Base-by-base conservation (phyloP, 164 flowering plant species). In the Cinnamomum chago region DNA sequence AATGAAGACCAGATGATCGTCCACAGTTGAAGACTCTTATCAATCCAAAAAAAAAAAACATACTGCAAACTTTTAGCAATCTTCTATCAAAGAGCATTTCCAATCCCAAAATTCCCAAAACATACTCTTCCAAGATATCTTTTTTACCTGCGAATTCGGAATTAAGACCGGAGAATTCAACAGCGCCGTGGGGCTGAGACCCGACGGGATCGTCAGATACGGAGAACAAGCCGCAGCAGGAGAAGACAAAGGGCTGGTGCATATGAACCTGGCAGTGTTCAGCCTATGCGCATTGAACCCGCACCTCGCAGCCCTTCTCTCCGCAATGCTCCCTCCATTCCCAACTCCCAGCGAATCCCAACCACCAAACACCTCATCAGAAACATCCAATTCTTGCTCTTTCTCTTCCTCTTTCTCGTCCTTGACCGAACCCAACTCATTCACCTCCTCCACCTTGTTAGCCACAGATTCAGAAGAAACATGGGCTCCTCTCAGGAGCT, bases 121-220 rank as follows among this genome's bases (percentile, higher is more conserved):
- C 52, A 23, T 58, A 47, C 62, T 58, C 27, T 2, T 17, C 12
- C 47, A 14, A 70, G 35, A 71, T 1, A 55, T 28, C 47, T 40
- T 7, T 40, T 40, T 40, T 68, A 91, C 97, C 94, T 83, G 92
- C 65, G 90, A 77, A 83, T 89, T 88, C 0, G 83, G 81, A 24
- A 90, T 84, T 88, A 91, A 80, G 64, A 93, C 78, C 1, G 98
- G 95, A 7, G 96, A 93, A 50, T 90, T 93, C 6, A 90, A 86
- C 85, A 93, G 75, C 1, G 88, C 80, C 0, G 92, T 79, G 7
- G 96, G 93, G 77, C 91, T 91, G 33, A 91, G 88, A 13, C 96
- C 94, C 0, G 94, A 78, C 3, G 96, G 93, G 24, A 91, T 91
- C 11, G 89, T 86, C 58, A 92, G 81, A 74, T 75, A 85, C 0